Conservation (phyloP, 1,284 basidiomycete species). For the Naganishia liquefaciens region DNA sequence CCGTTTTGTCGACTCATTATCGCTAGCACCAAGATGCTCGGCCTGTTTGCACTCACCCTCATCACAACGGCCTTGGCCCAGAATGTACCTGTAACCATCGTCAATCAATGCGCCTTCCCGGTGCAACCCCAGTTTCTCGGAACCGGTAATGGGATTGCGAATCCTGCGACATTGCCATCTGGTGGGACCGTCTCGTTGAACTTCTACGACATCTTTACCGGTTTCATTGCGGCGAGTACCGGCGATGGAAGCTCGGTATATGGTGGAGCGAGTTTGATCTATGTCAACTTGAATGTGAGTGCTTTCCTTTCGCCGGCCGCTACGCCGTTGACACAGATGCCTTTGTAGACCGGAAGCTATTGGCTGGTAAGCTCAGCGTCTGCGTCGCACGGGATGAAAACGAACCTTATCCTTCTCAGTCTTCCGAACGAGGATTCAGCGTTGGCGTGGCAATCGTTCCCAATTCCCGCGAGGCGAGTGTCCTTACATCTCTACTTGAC, state of each 20-base stretch:
- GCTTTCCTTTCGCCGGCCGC: neutral
- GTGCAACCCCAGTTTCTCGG: conserved; percentile 17
- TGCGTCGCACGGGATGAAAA: neutral
- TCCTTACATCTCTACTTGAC: neutral
- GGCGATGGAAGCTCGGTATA: conserved; percentile 8
- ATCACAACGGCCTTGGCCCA: neutral
- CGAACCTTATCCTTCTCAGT: neutral
- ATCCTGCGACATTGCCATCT: neutral
- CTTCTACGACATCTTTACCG: conserved; percentile 7
- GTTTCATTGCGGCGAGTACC: conserved; percentile 15
- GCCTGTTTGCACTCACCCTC: neutral
- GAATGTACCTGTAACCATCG: conserved; percentile 5
- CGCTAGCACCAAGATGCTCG: neutral
- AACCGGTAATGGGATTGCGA: conserved; percentile 18
- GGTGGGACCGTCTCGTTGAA: conserved; percentile 1
- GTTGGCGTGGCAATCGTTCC: conserved; percentile 15
- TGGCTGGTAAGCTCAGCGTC: conserved; percentile 29
- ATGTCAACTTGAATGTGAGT: conserved; percentile 28
- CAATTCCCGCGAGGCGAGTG: conserved; percentile 5
- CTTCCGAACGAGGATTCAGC: conserved; percentile 20
- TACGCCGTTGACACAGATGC: neutral
- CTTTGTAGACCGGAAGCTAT: conserved; percentile 21
- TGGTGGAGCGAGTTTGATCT: conserved; percentile 24
- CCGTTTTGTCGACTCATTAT: neutral
- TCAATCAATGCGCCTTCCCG: conserved; percentile 18